Percentiles rank a stretch among this genome's conserved stretches.
Conservation (phyloP, 257 asterid species). For the Vinca minor region DNA sequence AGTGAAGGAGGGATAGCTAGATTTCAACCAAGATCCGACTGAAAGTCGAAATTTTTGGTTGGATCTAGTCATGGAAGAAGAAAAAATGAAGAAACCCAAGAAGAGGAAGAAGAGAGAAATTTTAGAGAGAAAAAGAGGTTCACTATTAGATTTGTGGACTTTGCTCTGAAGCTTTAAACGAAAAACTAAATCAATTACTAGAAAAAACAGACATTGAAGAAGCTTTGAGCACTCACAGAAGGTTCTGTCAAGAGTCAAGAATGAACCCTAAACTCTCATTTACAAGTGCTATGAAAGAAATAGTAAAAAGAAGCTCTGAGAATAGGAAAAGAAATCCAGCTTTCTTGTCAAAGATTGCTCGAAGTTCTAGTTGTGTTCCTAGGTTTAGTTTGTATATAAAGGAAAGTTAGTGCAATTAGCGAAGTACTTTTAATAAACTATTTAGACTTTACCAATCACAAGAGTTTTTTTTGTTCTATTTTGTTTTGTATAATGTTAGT, state of each 20-base stretch:
- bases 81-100: no score
- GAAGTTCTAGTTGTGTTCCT: constrained; percentile 38
- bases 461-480: no score
- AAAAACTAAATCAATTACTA: constrained; percentile 3
- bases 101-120: no score
- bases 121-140: no score
- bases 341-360: constrained; percentile 16
- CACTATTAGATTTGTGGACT: constrained; percentile 67
- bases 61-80: no score
- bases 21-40: no score
- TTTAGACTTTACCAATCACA: no score
- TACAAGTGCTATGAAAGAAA: constrained; percentile 34
- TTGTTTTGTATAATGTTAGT: no score
- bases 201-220: constrained; percentile 25
- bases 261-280: constrained; percentile 43
- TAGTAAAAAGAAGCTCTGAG: constrained; percentile 27
- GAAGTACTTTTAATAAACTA: no score
- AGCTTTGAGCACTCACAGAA: constrained; percentile 27
- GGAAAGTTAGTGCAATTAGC: not conserved
- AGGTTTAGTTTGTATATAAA: constrained; percentile 22
- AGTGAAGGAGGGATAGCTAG: no score
- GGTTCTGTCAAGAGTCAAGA: constrained; percentile 34
- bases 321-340: constrained; percentile 16
- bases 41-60: no score
- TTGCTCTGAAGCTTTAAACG: constrained; percentile 49